Evolutionary conservation across 495 filamentous ascomycete species (phyloP).

Genomic region (Penicillium steckii): DNA sequence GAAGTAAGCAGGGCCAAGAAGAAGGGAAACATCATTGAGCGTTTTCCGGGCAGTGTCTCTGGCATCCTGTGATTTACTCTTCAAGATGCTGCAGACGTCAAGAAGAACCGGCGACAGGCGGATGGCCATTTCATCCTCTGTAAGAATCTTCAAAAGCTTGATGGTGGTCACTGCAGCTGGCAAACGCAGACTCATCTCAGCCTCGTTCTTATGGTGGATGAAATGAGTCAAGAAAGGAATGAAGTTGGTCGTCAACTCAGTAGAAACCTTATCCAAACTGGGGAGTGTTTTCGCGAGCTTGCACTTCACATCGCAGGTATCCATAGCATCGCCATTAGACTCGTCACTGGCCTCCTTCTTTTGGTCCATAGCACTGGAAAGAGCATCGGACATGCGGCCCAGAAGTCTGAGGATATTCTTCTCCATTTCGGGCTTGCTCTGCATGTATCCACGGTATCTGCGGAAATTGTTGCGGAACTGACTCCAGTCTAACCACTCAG

Average conservation of each 20-base stretch:
- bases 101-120: slow-evolving; percentile 80
- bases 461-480: slow-evolving; percentile 81
- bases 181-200: slow-evolving; percentile 85
- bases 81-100: slow-evolving; percentile 88
- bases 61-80: slow-evolving; percentile 83
- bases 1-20: slow-evolving; percentile 80
- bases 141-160: slow-evolving; percentile 80
- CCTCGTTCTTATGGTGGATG: slow-evolving; percentile 91
- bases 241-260: slow-evolving; percentile 71
- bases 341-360: slow-evolving; percentile 31
- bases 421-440: slow-evolving; percentile 76
- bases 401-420: slow-evolving; percentile 83
- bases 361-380: slow-evolving; percentile 54
- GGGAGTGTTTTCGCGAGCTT: slow-evolving; percentile 67
- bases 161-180: slow-evolving; percentile 83
- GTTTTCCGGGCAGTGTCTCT: slow-evolving; percentile 89
- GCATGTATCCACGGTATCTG: slow-evolving; percentile 75
- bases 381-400: slow-evolving; percentile 73
- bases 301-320: slow-evolving; percentile 29
- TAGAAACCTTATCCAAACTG: slow-evolving; percentile 63
- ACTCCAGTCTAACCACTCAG: slow-evolving; percentile 80
- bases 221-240: slow-evolving; percentile 74
- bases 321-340: slow-evolving; percentile 33
- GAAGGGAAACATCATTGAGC: slow-evolving; percentile 71
- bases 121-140: slow-evolving; percentile 64